Conservation (phyloP, 2,329 filamentous ascomycete species). For the Penicillium sp. region DNA sequence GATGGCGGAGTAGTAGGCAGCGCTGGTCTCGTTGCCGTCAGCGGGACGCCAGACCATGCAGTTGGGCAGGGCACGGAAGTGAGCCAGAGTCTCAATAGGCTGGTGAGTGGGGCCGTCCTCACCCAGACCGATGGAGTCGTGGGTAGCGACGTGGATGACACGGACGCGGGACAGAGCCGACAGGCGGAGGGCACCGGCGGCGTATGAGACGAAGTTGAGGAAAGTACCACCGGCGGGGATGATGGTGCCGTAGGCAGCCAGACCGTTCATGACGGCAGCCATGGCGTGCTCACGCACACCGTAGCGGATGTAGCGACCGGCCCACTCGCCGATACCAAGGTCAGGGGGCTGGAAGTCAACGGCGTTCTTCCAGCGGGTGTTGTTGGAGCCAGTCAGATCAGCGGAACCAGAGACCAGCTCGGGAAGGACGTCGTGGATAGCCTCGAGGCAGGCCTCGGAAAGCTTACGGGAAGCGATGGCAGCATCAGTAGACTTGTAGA, state of each 20-base stretch:
- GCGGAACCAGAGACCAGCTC: constrained; percentile 95
- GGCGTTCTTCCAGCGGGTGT: constrained; percentile 96
- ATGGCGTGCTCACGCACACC: constrained; percentile 55
- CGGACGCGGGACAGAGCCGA: constrained; percentile 89
- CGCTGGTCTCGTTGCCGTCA: constrained; percentile 96
- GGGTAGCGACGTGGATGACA: constrained; percentile 92
- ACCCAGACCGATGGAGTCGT: constrained; percentile 98
- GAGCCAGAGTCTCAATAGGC: constrained; percentile 95
- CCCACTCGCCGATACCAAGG: constrained; percentile 82
- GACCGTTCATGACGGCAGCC: constrained; percentile 63
- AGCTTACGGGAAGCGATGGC: constrained; percentile 94
- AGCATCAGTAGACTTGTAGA: constrained; percentile 81
- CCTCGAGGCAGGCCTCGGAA: constrained; percentile 87
- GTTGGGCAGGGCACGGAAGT: constrained; percentile 98
- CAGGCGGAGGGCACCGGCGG: constrained; percentile 89
- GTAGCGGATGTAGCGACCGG: constrained; percentile 74
- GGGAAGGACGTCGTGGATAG: constrained; percentile 77
- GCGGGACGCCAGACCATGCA: constrained; percentile 99
- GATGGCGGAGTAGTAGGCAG: constrained; percentile 93
- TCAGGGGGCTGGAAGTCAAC: constrained; percentile 94
- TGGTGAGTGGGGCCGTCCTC: constrained; percentile 99
- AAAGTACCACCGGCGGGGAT: constrained; percentile 95
- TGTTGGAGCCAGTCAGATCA: constrained; percentile 97
- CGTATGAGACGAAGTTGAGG: constrained; percentile 99
- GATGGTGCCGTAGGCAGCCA: constrained; percentile 91